phyloP scores from a whole-genome alignment of 2,329 filamentous ascomycete species.

The Colletotrichum lindemuthianum region DNA sequence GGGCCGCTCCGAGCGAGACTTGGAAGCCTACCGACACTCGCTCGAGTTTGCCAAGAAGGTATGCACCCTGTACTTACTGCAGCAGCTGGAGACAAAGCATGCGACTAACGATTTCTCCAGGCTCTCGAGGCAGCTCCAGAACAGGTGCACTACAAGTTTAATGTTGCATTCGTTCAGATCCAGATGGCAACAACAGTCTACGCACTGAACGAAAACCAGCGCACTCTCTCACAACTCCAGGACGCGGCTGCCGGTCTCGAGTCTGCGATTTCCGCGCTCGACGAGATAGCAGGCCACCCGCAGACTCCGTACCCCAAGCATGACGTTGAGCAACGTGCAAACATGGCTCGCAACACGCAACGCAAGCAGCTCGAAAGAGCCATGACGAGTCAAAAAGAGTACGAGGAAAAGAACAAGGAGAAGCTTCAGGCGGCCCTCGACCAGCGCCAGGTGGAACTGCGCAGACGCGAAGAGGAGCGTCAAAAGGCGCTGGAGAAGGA shows the following conservation, averaged over 20 bases:
- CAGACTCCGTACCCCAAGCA: constrained; percentile 87
- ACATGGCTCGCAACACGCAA: constrained; percentile 97
- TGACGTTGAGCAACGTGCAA: constrained; percentile 93
- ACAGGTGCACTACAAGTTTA: constrained; percentile 94
- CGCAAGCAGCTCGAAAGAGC: constrained; percentile 90
- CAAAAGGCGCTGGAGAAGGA: constrained; percentile 74
- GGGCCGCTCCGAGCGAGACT: constrained; percentile 71
- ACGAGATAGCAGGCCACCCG: constrained; percentile 70
- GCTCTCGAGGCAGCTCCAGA: constrained; percentile 83
- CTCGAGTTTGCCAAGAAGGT: constrained; percentile 73
- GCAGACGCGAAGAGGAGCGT: constrained; percentile 80
- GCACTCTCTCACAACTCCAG: constrained; percentile 83
- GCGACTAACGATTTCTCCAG: constrained; percentile 46
- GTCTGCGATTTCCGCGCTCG: constrained; percentile 79
- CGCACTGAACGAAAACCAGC: constrained; percentile 77
- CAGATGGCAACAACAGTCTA: constrained; percentile 88
- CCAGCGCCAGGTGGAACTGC: constrained; percentile 82
- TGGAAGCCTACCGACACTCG: constrained; percentile 67
- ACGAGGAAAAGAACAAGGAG: constrained; percentile 91
- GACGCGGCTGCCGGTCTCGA: constrained; percentile 84
- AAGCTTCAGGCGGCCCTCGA: constrained; percentile 85
- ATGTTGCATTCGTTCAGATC: constrained; percentile 96
- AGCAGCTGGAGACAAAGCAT: background rate
- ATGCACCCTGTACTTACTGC: constrained; percentile 38
- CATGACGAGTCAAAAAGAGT: constrained; percentile 85